Evolutionary conservation across 306 rosid genomes (phyloP).

Genomic region (Casuarina cunninghamiana): DNA sequence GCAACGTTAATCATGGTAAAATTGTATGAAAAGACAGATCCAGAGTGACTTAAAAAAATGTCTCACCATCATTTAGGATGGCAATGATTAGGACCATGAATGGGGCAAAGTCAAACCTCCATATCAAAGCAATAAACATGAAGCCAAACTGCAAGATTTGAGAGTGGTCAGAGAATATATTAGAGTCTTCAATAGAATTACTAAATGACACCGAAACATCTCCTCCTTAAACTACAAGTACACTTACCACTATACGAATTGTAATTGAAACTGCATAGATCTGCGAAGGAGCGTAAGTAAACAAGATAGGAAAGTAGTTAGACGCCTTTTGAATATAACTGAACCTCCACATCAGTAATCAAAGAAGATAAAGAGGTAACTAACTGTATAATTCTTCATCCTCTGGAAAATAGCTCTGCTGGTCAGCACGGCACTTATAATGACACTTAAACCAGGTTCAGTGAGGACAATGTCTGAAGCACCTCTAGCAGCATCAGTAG

Average conservation of each 20-base stretch:
- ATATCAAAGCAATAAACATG: slow-evolving; percentile 91
- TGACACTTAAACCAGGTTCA: slow-evolving; percentile 97
- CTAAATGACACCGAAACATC: background rate
- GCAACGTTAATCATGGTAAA: background rate
- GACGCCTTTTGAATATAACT: slow-evolving; percentile 7
- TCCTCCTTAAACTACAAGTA: background rate
- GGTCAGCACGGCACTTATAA: slow-evolving; percentile 94
- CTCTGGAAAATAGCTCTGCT: slow-evolving; percentile 99
- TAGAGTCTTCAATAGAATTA: background rate
- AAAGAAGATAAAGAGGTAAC: slow-evolving; percentile 34
- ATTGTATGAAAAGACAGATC: background rate
- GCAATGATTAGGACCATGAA: slow-evolving; percentile 98
- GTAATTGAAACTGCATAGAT: slow-evolving; percentile 98
- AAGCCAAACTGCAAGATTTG: slow-evolving; percentile 78
- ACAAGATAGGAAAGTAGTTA: slow-evolving; percentile 17
- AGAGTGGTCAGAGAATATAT: slow-evolving; percentile 21
- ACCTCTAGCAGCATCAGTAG: slow-evolving; percentile 97
- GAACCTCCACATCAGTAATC: slow-evolving; percentile 4
- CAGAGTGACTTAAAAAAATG: slow-evolving; percentile 14
- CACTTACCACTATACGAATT: slow-evolving; percentile 96
- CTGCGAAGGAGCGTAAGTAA: slow-evolving; percentile 49
- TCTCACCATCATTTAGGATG: slow-evolving; percentile 89
- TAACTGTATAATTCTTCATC: slow-evolving; percentile 97
- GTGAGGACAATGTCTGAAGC: slow-evolving; percentile 99
- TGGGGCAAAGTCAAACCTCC: slow-evolving; percentile 96